Evolutionary conservation across 2,329 filamentous ascomycete genomes (phyloP).

Genomic region (Colletotrichum noveboracense): DNA sequence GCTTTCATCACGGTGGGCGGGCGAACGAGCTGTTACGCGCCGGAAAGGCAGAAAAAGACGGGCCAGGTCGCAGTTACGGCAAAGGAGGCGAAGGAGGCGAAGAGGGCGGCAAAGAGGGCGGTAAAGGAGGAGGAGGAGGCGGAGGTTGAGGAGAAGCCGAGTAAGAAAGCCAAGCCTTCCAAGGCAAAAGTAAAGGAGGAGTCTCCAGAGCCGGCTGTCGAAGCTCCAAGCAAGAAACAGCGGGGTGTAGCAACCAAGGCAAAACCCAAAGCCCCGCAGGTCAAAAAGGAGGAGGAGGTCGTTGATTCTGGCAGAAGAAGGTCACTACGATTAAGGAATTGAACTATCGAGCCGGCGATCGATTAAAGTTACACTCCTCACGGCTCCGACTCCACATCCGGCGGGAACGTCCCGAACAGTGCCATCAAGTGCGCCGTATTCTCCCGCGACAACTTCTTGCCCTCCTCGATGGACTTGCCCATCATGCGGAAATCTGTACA

Average conservation of each 20-base stretch:
- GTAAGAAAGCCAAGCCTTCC: slow-evolving; percentile 32
- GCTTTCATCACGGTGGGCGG: slow-evolving; percentile 89
- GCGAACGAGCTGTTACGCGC: slow-evolving; percentile 88
- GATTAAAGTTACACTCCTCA: slow-evolving; percentile 12
- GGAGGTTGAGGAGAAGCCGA: slow-evolving; percentile 29
- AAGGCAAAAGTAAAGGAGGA: slow-evolving; percentile 16
- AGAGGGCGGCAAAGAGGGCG: slow-evolving; percentile 30
- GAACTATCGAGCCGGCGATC: neutral
- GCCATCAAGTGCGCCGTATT: slow-evolving; percentile 38
- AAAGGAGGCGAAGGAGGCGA: slow-evolving; percentile 48
- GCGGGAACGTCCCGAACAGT: slow-evolving; percentile 40
- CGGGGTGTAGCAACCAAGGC: slow-evolving; percentile 20
- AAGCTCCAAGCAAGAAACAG: slow-evolving; percentile 25
- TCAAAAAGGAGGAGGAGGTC: slow-evolving; percentile 4
- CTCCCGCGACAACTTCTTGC: slow-evolving; percentile 28
- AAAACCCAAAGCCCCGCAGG: neutral
- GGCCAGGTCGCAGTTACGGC: slow-evolving; percentile 45
- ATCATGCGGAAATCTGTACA: slow-evolving; percentile 39
- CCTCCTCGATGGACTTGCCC: slow-evolving; percentile 30
- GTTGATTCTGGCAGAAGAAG: slow-evolving; percentile 26
- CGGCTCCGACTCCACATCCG: slow-evolving; percentile 37
- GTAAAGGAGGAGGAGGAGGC: slow-evolving; percentile 30
- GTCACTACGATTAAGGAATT: slow-evolving; percentile 31
- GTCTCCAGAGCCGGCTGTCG: slow-evolving; percentile 7
- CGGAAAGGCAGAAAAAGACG: slow-evolving; percentile 83